Evolutionary conservation across 2,329 filamentous ascomycete genomes (phyloP).

Genomic region (Orbilia brochopaga): DNA sequence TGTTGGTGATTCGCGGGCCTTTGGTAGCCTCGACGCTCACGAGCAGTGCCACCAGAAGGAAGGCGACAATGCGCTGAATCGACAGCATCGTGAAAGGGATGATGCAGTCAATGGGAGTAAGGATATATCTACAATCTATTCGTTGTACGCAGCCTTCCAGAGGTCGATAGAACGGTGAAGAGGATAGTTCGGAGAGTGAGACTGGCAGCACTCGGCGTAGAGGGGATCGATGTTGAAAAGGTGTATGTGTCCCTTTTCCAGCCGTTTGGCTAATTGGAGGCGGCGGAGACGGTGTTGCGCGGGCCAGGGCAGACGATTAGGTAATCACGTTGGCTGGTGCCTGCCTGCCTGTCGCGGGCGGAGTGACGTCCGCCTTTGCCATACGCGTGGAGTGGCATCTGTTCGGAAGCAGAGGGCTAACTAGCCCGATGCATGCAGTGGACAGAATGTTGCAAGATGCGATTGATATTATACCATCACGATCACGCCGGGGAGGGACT

Average conservation of each 20-base stretch:
- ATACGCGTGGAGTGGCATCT: background rate
- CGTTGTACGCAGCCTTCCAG: background rate
- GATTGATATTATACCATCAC: no score
- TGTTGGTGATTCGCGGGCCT: conserved; percentile 94
- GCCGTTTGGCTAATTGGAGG: no score
- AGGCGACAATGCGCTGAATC: conserved; percentile 72
- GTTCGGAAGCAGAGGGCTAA: no score
- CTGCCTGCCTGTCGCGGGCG: no score
- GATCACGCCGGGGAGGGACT: no score
- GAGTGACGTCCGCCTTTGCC: background rate
- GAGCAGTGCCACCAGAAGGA: conserved; percentile 76
- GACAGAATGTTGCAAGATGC: no score
- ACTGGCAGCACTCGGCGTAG: background rate
- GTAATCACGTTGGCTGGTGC: background rate
- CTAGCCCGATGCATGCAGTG: background rate
- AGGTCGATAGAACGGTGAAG: background rate
- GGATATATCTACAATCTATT: background rate
- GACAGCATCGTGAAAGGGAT: conserved; percentile 70
- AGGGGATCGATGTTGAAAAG: background rate
- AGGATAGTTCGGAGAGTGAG: no score
- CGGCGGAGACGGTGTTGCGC: background rate
- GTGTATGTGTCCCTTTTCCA: background rate
- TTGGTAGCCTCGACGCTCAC: conserved; percentile 76
- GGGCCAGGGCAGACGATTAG: background rate
- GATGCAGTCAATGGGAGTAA: background rate